Evolutionary conservation across 2,329 filamentous ascomycete species (phyloP), one percentile per base, ranked within the genome.

Genomic region (Nothophoma quercina): DNA sequence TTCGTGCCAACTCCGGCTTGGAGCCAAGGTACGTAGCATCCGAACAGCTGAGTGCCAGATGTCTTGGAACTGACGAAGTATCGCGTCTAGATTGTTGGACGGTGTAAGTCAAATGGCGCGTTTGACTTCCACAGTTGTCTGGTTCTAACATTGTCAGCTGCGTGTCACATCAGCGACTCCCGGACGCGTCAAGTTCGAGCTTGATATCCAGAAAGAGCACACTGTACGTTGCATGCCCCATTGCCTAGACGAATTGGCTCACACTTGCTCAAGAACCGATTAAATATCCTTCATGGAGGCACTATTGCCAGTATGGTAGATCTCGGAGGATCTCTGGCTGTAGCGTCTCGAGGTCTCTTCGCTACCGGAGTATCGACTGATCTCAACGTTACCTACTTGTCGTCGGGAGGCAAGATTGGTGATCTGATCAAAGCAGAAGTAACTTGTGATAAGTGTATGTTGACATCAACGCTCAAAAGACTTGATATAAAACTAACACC

Each of bases 1-100:
- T 97, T 75, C 85, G 90, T 78, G 84, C 85, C 61, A 89, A 91
- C 59, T 96, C 92, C 5, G 93, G 93, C 6, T 78, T 98, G 16
- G 93, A 97, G 74, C 91, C 91, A 72, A 89, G 90, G 93, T 96
- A 79, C 36, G 34, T 44, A 22, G 42, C 23, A 45, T 28, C n/a
- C n/a, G n/a, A n/a, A n/a, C n/a, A n/a, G n/a, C n/a, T 21, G 8
- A 16, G 5, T 7, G 18, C 5, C 3, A 29, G 21, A 15, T n/a
- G 10, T 1, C 29, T 30, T n/a, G 25, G 26, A 19, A 25, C 49
- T 58, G 13, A 56, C 30, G 4, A 39, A 19, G 3, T 21, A 8
- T 18, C 3, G 3, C 8, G 26, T 12, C 0, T 39, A 79, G 78
- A 42, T 58, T 80, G 5, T 63, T 80, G 7, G 76, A 79, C 62